These are phyloP conservation scores for Aspergillus puulaauensis DNA, from an alignment of 2,329 filamentous ascomycete genomes.

Conservation along the genomic window DNA sequence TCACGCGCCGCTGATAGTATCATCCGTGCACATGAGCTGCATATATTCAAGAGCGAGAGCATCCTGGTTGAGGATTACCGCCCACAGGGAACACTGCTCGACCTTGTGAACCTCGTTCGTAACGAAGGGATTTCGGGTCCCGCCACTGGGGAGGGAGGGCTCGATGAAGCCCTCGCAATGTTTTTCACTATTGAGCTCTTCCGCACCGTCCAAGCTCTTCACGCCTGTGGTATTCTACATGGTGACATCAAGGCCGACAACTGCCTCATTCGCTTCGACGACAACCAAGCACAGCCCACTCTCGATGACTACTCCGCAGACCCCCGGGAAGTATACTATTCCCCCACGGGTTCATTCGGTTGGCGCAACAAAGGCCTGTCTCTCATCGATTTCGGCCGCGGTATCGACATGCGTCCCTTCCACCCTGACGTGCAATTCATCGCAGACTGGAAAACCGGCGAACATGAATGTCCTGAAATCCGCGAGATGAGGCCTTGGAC, in stretches of 20 bases:
- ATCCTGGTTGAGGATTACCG: conserved; percentile 87
- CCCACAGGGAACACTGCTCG: conserved; percentile 88
- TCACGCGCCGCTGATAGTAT: conserved; percentile 72
- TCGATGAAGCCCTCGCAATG: conserved; percentile 92
- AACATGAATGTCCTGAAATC: conserved; percentile 93
- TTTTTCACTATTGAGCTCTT: conserved; percentile 92
- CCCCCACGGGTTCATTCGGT: conserved; percentile 69
- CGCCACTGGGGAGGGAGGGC: conserved; percentile 57
- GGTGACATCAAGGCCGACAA: conserved; percentile 97
- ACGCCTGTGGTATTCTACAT: conserved; percentile 76
- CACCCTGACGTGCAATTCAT: conserved; percentile 76
- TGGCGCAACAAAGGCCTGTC: conserved; percentile 79
- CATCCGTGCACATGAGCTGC: conserved; percentile 82
- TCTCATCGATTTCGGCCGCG: conserved; percentile 92
- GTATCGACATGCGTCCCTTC: conserved; percentile 90
- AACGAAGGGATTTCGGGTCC: conserved; percentile 58
- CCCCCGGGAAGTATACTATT: conserved; percentile 57
- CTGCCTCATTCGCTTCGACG: conserved; percentile 80
- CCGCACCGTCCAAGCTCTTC: conserved; percentile 83
- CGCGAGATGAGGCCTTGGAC: conserved; percentile 93
- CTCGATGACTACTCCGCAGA: conserved; percentile 25
- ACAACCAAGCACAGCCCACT: conserved; percentile 31
- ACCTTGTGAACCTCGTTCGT: conserved; percentile 84
- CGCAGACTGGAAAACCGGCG: conserved; percentile 88
- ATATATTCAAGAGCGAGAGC: conserved; percentile 85